Conservation (phyloP, 352 stramenopile species). For the Pythium dissotocum region DNA sequence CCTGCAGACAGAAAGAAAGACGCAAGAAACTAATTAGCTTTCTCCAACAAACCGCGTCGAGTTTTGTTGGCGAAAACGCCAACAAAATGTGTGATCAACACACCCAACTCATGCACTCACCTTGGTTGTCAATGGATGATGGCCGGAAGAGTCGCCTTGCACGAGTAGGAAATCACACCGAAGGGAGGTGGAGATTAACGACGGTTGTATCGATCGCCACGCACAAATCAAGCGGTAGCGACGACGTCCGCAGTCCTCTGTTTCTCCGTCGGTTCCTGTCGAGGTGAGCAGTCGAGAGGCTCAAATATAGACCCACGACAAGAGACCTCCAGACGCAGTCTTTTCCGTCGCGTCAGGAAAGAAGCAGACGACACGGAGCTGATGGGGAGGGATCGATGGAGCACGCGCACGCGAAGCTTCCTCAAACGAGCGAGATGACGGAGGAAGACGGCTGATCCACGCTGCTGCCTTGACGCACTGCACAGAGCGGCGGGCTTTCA, state of each 20-base stretch:
- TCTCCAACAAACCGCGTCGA: background rate
- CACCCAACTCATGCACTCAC: background rate
- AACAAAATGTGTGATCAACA: background rate
- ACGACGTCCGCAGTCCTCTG: background rate
- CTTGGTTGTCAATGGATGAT: slow-evolving; percentile 9
- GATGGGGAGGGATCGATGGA: background rate
- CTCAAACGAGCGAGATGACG: background rate
- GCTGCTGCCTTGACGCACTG: slow-evolving; percentile 5
- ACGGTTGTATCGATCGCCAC: background rate
- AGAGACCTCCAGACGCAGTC: slow-evolving; percentile 7
- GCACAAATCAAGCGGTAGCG: background rate
- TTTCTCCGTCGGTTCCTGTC: background rate
- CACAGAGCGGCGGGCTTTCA: slow-evolving; percentile 18
- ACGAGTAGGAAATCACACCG: background rate
- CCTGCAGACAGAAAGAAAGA: background rate
- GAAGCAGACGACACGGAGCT: too few species aligned
- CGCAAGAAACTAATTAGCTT: background rate
- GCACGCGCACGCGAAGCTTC: background rate
- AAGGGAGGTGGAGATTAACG: background rate
- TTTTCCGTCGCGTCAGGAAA: background rate
- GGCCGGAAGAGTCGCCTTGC: background rate
- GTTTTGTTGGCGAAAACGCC: slow-evolving; percentile 1
- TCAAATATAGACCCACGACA: slow-evolving; percentile 15
- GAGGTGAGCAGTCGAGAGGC: background rate
- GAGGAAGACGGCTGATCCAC: background rate